Evolutionary conservation across 1,284 basidiomycete species (phyloP).

Genomic region (Anthracocystis walkeri): DNA sequence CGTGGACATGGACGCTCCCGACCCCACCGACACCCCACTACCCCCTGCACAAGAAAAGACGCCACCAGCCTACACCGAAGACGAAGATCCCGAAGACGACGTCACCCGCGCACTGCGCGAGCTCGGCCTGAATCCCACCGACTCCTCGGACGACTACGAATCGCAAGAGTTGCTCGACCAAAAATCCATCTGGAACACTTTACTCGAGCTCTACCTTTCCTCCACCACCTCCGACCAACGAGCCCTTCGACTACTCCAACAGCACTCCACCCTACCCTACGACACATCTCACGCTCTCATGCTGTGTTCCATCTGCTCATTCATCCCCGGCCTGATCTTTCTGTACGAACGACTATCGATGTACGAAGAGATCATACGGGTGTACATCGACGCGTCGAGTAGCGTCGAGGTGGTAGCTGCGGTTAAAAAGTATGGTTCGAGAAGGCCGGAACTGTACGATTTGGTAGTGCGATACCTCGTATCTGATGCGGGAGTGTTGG

Average conservation of each 20-base stretch:
- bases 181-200: slow-evolving; percentile 91
- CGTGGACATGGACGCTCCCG: slow-evolving; percentile 72
- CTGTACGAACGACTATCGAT: slow-evolving; percentile 94
- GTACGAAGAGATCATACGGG: slow-evolving; percentile 93
- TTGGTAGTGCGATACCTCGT: slow-evolving; percentile 91
- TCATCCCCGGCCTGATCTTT: slow-evolving; percentile 84
- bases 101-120: slow-evolving; percentile 27
- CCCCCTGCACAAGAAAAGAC: slow-evolving; percentile 6
- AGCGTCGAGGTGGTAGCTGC: slow-evolving; percentile 77
- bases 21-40: slow-evolving; percentile 11
- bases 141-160: slow-evolving; percentile 70
- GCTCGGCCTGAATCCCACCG: slow-evolving; percentile 12
- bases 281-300: slow-evolving; percentile 92
- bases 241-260: slow-evolving; percentile 59
- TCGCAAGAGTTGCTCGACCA: slow-evolving; percentile 79
- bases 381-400: slow-evolving; percentile 76
- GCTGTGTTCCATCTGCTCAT: slow-evolving; percentile 84
- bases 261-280: slow-evolving; percentile 76
- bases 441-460: slow-evolving; percentile 82
- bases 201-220: slow-evolving; percentile 90
- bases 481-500: slow-evolving; percentile 75
- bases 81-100: slow-evolving; percentile 24
- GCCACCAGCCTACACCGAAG: slow-evolving; percentile 26
- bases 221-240: slow-evolving; percentile 58
- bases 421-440: slow-evolving; percentile 79